A percentile compares a stretch with the other conserved stretches of the same genome.
phyloP scores from a whole-genome alignment of 208 protist genomes.

The Crithidia bombi region DNA sequence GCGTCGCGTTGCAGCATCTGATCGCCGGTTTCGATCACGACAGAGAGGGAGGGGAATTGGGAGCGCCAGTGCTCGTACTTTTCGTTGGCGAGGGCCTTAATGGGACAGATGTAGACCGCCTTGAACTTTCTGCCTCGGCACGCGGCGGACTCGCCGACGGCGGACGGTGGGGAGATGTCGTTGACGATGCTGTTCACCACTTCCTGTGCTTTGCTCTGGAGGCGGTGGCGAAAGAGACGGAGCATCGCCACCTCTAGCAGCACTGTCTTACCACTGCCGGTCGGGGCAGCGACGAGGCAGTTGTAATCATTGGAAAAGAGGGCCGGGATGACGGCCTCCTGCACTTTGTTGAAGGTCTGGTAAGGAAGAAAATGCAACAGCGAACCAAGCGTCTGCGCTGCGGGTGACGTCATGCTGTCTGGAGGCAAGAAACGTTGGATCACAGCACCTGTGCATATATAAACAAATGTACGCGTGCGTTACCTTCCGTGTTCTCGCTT shows the following conservation, averaged over 20 bases:
- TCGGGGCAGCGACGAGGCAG: constrained; percentile 86
- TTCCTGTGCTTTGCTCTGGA: too few species aligned
- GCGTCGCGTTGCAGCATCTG: constrained; percentile 52
- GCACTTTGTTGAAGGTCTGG: constrained; percentile 68
- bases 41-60: constrained; percentile 78
- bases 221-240: constrained; percentile 69
- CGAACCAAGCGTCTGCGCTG: constrained; percentile 38
- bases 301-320: constrained; percentile 58
- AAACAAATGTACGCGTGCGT: too few species aligned
- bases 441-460: too few species aligned
- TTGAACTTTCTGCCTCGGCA: constrained; percentile 30
- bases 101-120: constrained; percentile 92
- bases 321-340: constrained; percentile 66
- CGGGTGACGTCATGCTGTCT: constrained; percentile 14
- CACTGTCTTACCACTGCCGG: constrained; percentile 90
- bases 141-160: too few species aligned
- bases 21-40: constrained; percentile 96
- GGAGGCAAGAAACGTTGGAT: not conserved
- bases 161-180: too few species aligned
- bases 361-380: constrained; percentile 60
- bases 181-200: too few species aligned
- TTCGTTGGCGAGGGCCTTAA: constrained; percentile 90
- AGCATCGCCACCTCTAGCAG: constrained; percentile 91
- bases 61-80: constrained; percentile 78
- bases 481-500: too few species aligned